Base-by-base conservation (phyloP, 2,329 filamentous ascomycete species). In the Elsinoe australis region DNA sequence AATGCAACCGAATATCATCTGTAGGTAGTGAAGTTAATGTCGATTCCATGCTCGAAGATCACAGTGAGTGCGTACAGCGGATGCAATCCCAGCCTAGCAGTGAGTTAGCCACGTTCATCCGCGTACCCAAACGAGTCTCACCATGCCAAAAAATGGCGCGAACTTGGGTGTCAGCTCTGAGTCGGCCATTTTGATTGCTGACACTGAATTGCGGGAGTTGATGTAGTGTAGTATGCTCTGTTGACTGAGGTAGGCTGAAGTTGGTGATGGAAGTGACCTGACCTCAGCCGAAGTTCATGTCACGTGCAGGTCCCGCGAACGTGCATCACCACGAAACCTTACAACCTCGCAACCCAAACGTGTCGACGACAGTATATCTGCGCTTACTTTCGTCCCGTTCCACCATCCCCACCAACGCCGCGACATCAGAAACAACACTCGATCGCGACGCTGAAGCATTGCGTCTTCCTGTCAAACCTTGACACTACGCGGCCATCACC, bases 131-230 rank as follows among this genome's bases (percentile, higher is more conserved):
- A 38, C 21, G 15, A 26, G 41, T 71, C 81, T 69, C 73, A 88
- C 85, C 84, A 90, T 87, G 73, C 86, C 86, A 65, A 90, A 76
- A 73, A 90, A 92, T 59, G 85, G 85, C 71, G 86, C 86, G 65
- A 89, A 90, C 70, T 85, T 85, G 59, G 86, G 86, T 51, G 82
- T 73, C 53, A 80, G 68, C 56, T 81, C 78, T 39, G 76, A 57
- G 39, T 68, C 66, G 26, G 59, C 54, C 62, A 63, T 78, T 57
- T 76, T 59, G 52, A 46, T 31, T 36, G 19, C 6, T 17, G 10
- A 26, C 6, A 38, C 4, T 21, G 21, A n/a, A 14, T 26, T 2
- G 17, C 28, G 36, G 36, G 36, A 24, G 19, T 21, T 14, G 36
- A 26, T 41, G 36, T 14, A 21, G 36, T 15, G 3, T 26, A 24